phyloP scores from a whole-genome alignment of 495 filamentous ascomycete genomes.

The Podospora appendiculata region DNA sequence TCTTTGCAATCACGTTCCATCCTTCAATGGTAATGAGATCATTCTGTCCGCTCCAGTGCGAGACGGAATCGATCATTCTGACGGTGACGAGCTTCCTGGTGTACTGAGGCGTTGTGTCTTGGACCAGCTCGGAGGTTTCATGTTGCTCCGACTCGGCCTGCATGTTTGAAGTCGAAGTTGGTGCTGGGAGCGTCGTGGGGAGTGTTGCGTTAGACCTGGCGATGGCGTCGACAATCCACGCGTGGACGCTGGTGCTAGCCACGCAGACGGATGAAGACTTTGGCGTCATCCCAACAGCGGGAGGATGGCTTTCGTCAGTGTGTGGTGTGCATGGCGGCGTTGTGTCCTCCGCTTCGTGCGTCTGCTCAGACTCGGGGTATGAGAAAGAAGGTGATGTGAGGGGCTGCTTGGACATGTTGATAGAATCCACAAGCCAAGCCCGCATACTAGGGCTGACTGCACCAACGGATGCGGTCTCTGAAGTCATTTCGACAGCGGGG shows the following conservation, averaged over 20 bases:
- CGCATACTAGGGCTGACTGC: no score
- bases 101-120: neutral
- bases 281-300: neutral
- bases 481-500: no score
- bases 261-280: no score
- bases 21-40: slow-evolving; percentile 7
- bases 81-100: slow-evolving; percentile 10
- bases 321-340: no score
- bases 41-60: neutral
- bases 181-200: neutral
- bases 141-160: neutral
- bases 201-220: neutral
- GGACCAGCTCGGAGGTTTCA: neutral
- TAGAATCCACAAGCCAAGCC: no score
- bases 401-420: no score
- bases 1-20: slow-evolving; percentile 12
- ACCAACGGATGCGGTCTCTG: no score
- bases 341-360: no score
- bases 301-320: no score
- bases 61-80: neutral
- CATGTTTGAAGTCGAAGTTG: no score
- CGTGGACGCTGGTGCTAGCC: neutral
- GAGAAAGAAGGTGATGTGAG: no score
- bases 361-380: no score
- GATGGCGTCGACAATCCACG: slow-evolving; percentile 3